These are phyloP conservation scores for Fusarium acutatum DNA, from an alignment of 2,329 filamentous ascomycete genomes.

Conservation along the genomic window DNA sequence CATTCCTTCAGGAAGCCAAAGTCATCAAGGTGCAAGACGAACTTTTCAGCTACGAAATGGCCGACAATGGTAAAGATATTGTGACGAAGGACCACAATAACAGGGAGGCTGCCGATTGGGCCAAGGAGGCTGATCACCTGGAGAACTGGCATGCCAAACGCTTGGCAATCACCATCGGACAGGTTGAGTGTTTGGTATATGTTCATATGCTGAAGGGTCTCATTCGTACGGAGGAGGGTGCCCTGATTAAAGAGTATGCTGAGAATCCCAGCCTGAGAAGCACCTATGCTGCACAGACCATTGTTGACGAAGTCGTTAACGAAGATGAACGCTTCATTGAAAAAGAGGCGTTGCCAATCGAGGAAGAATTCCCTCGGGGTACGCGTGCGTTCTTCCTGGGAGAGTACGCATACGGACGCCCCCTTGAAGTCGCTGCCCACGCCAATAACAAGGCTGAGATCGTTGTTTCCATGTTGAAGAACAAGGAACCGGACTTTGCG, in stretches of 20 bases:
- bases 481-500: constrained; percentile 83
- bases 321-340: constrained; percentile 95
- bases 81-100: constrained; percentile 75
- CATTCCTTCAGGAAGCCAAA: constrained; percentile 94
- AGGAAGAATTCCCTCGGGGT: constrained; percentile 87
- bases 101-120: constrained; percentile 82
- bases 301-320: constrained; percentile 90
- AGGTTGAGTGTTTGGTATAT: constrained; percentile 88
- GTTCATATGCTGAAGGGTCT: constrained; percentile 95
- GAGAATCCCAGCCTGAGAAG: constrained; percentile 85
- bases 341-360: constrained; percentile 83
- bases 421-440: constrained; percentile 83
- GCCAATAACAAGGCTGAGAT: constrained; percentile 79
- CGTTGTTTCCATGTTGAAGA: constrained; percentile 75
- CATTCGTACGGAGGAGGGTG: constrained; percentile 87
- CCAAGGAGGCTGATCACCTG: constrained; percentile 82
- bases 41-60: constrained; percentile 84
- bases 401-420: constrained; percentile 90
- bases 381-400: constrained; percentile 92
- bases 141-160: constrained; percentile 91
- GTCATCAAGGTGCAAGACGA: constrained; percentile 91
- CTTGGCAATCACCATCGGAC: constrained; percentile 85
- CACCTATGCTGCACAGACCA: constrained; percentile 88
- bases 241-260: constrained; percentile 91
- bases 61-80: constrained; percentile 71